Conservation (phyloP, 306 rosid genomes). For the Rosa lucieae region DNA sequence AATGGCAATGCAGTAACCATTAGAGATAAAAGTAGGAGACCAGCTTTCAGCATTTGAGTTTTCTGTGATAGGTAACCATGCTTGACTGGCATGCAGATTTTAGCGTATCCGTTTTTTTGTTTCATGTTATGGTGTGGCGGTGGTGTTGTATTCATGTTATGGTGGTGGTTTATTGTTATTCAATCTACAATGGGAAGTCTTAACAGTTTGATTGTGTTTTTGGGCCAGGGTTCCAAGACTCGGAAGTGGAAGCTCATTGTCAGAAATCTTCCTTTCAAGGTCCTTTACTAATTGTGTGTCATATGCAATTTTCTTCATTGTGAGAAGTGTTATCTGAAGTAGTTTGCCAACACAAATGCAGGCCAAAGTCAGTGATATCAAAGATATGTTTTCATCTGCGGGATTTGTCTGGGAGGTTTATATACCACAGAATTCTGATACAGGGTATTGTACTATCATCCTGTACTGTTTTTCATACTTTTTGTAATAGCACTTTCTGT, state of each 20-base stretch:
- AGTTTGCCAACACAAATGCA: conserved; percentile 44
- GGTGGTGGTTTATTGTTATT: neutral
- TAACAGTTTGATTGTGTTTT: conserved; percentile 22
- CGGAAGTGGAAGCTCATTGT: conserved; percentile 91
- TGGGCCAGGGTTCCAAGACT: conserved; percentile 85
- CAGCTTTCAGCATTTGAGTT: neutral
- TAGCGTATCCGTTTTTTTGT: neutral
- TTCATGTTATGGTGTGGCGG: neutral
- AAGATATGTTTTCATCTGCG: conserved; percentile 59
- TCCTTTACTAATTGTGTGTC: conserved; percentile 24
- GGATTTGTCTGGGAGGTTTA: conserved; percentile 92
- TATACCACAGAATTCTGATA: conserved; percentile 67
- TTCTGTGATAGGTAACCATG: neutral
- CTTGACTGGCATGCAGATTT: neutral
- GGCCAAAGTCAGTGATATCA: conserved; percentile 68
- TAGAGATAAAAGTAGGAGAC: neutral
- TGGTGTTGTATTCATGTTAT: neutral
- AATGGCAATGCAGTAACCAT: neutral
- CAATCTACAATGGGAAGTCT: conserved; percentile 15
- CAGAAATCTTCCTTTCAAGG: conserved; percentile 96
- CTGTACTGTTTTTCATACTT: conserved; percentile 8
- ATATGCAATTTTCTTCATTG: conserved; percentile 12
- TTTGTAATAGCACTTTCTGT: conserved; percentile 9
- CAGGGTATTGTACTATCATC: conserved; percentile 54
- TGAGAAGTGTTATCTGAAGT: conserved; percentile 27